These are phyloP conservation scores for Teratosphaeria destructans DNA, from an alignment of 2,329 filamentous ascomycete species.

Conservation along the genomic window DNA sequence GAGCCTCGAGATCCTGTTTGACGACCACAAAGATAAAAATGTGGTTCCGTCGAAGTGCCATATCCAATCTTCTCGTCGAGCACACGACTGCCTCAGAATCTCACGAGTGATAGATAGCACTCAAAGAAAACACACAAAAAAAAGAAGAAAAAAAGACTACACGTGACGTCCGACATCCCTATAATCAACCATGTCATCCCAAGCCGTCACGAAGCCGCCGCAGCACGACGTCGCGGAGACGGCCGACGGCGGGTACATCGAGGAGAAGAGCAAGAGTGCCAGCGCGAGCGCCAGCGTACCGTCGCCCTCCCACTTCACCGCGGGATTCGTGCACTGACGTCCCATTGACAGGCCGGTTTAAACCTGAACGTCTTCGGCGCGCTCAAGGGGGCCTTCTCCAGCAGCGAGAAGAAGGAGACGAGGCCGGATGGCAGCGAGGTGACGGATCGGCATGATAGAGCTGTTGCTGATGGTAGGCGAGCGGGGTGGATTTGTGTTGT, in stretches of 20 bases:
- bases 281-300: slow-evolving; percentile 25
- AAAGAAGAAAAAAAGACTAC: neutral
- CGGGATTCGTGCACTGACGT: neutral
- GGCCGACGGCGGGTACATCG: neutral
- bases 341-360: slow-evolving; percentile 22
- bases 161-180: neutral
- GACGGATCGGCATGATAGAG: slow-evolving; percentile 21
- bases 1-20: neutral
- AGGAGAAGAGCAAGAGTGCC: slow-evolving; percentile 23
- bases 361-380: slow-evolving; percentile 29
- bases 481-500: neutral
- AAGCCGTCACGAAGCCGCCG: slow-evolving; percentile 1
- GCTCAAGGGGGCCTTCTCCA: slow-evolving; percentile 23
- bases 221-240: slow-evolving; percentile 2
- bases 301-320: slow-evolving; percentile 11
- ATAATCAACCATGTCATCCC: slow-evolving; percentile 2
- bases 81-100: neutral
- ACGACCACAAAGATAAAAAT: neutral
- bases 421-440: slow-evolving; percentile 21
- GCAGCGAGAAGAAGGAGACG: slow-evolving; percentile 23
- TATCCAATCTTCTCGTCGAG: neutral
- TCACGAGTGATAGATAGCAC: neutral
- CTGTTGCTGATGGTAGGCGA: slow-evolving; percentile 18
- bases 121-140: neutral
- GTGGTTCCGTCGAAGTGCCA: neutral